These are phyloP conservation scores for Mortierella sp. DNA, from an alignment of 371 early-diverging fungal species.

Conservation along the genomic window DNA sequence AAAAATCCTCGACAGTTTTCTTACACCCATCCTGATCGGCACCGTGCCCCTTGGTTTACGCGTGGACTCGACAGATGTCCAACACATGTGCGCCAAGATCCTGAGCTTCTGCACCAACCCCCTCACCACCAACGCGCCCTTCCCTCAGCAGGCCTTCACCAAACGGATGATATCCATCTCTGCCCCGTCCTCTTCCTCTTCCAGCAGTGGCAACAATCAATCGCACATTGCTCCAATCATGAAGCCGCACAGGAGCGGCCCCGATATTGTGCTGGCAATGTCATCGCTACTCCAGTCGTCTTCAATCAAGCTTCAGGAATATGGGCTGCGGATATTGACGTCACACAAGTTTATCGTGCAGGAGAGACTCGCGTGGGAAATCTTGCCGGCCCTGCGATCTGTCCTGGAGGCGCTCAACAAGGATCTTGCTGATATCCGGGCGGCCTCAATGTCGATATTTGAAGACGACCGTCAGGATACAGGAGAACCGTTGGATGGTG, in stretches of 20 bases:
- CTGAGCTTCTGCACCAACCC: conserved; percentile 28
- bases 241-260: not conserved
- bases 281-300: conserved; percentile 25
- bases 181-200: not conserved
- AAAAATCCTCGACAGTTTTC: conserved; percentile 24
- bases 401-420: conserved; percentile 19
- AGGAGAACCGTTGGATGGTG: not conserved
- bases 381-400: conserved; percentile 3
- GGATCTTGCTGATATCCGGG: not conserved
- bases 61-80: conserved; percentile 32
- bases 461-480: conserved; percentile 1
- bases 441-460: not conserved
- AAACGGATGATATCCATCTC: conserved; percentile 22
- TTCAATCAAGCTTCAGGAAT: conserved; percentile 41
- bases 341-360: conserved; percentile 23
- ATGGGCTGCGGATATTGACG: conserved; percentile 37
- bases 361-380: conserved; percentile 25
- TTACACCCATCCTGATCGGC: conserved; percentile 28
- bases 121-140: conserved; percentile 5
- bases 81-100: conserved; percentile 44
- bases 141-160: conserved; percentile 15
- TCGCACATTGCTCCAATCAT: not conserved
- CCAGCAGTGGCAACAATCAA: not conserved
- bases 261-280: conserved; percentile 12
- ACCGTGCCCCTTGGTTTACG: conserved; percentile 22